phyloP scores from a whole-genome alignment of 257 asterid genomes.

The Parsonsia alboflavescens region DNA sequence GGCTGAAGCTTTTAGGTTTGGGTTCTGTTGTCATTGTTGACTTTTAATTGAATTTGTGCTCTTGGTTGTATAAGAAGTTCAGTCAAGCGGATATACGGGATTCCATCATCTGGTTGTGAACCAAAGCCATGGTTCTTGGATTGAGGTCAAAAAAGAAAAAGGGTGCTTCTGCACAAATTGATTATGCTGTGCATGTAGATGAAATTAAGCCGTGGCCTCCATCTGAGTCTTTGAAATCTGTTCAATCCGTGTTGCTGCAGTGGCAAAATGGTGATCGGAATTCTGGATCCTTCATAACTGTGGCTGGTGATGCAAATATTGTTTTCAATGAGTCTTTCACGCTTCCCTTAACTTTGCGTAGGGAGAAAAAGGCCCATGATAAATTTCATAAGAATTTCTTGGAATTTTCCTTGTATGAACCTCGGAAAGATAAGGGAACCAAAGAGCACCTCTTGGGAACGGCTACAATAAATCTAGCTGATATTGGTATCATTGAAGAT shows the following conservation, averaged over 20 bases:
- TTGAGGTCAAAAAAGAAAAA: slow-evolving; percentile 53
- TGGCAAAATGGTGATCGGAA: slow-evolving; percentile 63
- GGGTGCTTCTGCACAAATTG: slow-evolving; percentile 43
- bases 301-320: slow-evolving; percentile 55
- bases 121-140: slow-evolving; percentile 79
- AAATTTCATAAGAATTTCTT: slow-evolving; percentile 59
- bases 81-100: not conserved
- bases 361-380: slow-evolving; percentile 43
- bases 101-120: slow-evolving; percentile 8
- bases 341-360: slow-evolving; percentile 44
- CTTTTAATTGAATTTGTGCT: not conserved
- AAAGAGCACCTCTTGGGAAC: slow-evolving; percentile 66
- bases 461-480: slow-evolving; percentile 63
- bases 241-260: slow-evolving; percentile 66
- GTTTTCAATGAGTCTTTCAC: slow-evolving; percentile 56
- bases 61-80: not conserved
- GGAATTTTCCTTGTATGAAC: slow-evolving; percentile 65
- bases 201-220: slow-evolving; percentile 94
- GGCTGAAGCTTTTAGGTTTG: not conserved
- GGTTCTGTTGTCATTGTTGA: not conserved
- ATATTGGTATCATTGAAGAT: slow-evolving; percentile 55
- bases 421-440: slow-evolving; percentile 62
- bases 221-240: slow-evolving; percentile 52
- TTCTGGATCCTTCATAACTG: slow-evolving; percentile 55
- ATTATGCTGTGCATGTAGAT: slow-evolving; percentile 45